Conservation (phyloP, 352 stramenopile species). For the Phytophthora citrophthora region DNA sequence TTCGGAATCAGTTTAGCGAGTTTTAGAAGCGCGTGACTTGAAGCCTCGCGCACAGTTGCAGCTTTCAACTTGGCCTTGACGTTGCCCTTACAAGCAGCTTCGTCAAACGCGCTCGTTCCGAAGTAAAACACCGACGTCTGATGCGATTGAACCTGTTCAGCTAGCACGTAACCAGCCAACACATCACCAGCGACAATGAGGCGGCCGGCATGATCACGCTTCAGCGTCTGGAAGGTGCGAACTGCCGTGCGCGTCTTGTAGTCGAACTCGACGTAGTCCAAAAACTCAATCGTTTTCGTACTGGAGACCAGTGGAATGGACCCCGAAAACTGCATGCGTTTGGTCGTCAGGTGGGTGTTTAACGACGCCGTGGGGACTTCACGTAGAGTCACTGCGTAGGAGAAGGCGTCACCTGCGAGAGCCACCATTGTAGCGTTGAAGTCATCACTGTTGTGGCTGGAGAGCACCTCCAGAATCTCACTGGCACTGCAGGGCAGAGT, state of each 20-base stretch:
- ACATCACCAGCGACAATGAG: slow-evolving; percentile 35
- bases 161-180: slow-evolving; percentile 35
- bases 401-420: slow-evolving; percentile 39
- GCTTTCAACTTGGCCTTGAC: slow-evolving; percentile 31
- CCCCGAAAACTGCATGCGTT: slow-evolving; percentile 36
- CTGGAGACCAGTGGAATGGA: slow-evolving; percentile 37
- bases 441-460: slow-evolving; percentile 40
- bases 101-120: slow-evolving; percentile 17
- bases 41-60: slow-evolving; percentile 20
- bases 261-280: slow-evolving; percentile 41
- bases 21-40: slow-evolving; percentile 32
- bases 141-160: slow-evolving; percentile 26
- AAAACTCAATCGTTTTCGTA: slow-evolving; percentile 38
- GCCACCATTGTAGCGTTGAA: slow-evolving; percentile 50
- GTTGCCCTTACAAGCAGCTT: slow-evolving; percentile 18
- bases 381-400: slow-evolving; percentile 41
- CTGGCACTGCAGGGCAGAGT: slow-evolving; percentile 35
- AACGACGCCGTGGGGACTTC: slow-evolving; percentile 24
- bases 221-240: slow-evolving; percentile 34
- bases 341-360: slow-evolving; percentile 33
- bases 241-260: slow-evolving; percentile 28
- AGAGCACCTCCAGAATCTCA: slow-evolving; percentile 40
- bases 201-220: slow-evolving; percentile 23
- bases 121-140: slow-evolving; percentile 47
- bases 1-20: slow-evolving; percentile 43